Evolutionary conservation across 2,329 filamentous ascomycete species (phyloP).

Genomic region (Trichoderma hamatum): DNA sequence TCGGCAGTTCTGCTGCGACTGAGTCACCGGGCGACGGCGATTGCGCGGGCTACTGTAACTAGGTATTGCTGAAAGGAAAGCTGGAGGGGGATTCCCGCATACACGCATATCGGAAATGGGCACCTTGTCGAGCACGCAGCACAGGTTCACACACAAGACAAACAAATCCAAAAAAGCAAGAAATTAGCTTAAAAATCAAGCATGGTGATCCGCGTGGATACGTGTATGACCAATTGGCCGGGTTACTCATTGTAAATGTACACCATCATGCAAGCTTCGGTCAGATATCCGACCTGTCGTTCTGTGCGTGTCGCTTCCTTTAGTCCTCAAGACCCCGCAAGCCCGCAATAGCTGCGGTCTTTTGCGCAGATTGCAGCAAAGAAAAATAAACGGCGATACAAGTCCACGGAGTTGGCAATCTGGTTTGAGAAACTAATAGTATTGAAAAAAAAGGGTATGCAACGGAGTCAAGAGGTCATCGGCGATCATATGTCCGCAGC

Average conservation of each 20-base stretch:
- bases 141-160: no score
- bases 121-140: no score
- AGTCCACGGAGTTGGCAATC: neutral
- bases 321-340: neutral
- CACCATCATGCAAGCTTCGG: neutral
- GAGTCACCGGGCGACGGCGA: neutral
- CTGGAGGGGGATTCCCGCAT: no score
- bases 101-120: no score
- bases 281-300: constrained; percentile 12
- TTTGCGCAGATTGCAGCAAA: neutral
- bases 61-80: neutral
- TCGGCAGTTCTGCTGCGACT: neutral
- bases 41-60: neutral
- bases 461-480: neutral
- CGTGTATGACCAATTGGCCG: neutral
- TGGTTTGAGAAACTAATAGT: neutral
- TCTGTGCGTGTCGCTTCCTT: neutral
- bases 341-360: constrained; percentile 13
- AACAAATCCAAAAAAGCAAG: neutral
- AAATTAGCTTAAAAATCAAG: neutral
- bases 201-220: neutral
- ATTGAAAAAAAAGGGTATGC: neutral
- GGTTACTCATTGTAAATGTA: neutral
- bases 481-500: neutral
- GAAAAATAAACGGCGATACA: neutral